Percentiles rank a stretch among this genome's conserved stretches.
Conservation (phyloP, 495 filamentous ascomycete species). For the Penicillium roqueforti region DNA sequence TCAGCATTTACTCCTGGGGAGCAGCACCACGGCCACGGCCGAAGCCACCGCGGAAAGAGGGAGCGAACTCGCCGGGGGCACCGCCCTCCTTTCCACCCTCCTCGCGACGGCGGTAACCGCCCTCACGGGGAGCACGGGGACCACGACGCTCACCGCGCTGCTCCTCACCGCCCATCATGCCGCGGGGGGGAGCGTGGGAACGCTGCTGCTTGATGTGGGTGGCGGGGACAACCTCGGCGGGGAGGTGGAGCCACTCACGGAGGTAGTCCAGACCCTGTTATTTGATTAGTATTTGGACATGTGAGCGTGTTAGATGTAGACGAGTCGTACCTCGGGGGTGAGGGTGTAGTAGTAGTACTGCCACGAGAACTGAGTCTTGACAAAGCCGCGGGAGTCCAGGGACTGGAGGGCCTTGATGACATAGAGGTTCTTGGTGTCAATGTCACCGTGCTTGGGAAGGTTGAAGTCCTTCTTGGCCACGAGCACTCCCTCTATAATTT, state of each 20-base stretch:
- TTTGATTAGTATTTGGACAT: neutral
- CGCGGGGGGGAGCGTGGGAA: conserved; percentile 94
- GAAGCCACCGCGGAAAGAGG: conserved; percentile 92
- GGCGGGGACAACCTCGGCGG: conserved; percentile 97
- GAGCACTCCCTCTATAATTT: conserved; percentile 80
- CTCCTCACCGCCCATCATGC: conserved; percentile 95
- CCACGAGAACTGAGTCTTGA: conserved; percentile 99
- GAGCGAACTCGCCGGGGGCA: conserved; percentile 91
- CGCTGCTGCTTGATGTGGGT: conserved; percentile 99
- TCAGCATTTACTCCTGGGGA: conserved; percentile 51
- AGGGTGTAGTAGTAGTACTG: conserved; percentile 99
- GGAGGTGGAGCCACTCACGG: conserved; percentile 99
- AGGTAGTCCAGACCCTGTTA: conserved; percentile 94
- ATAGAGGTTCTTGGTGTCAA: conserved; percentile 98
- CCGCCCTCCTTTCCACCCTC: conserved; percentile 93
- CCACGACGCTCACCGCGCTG: conserved; percentile 63
- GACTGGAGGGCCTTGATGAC: conserved; percentile 98
- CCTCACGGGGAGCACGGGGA: conserved; percentile 81
- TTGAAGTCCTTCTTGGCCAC: conserved; percentile 99
- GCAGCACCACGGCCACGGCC: conserved; percentile 82
- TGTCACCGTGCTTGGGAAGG: conserved; percentile 85
- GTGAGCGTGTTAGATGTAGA: neutral
- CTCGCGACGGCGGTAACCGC: conserved; percentile 86
- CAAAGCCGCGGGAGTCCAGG: conserved; percentile 90
- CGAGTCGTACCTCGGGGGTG: conserved; percentile 66